These are phyloP conservation scores for Pichia membranifaciens DNA, from an alignment of 805 yeast genomes.

Conservation along the genomic window DNA sequence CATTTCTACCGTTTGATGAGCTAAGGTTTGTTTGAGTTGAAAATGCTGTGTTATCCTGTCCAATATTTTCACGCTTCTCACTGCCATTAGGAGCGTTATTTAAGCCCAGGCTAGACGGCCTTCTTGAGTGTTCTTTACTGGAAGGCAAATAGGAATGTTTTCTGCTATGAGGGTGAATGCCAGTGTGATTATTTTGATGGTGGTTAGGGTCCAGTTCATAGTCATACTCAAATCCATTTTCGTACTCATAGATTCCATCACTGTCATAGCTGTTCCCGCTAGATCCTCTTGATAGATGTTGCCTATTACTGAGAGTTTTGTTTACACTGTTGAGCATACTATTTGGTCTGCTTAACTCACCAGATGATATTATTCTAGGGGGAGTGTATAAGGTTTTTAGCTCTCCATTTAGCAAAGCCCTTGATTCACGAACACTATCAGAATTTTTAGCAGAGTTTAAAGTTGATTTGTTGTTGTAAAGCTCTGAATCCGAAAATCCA, in stretches of 20 bases:
- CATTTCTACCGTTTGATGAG: not conserved
- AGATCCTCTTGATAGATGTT: not conserved
- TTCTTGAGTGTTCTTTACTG: constrained; percentile 6
- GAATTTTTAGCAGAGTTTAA: constrained; percentile 1
- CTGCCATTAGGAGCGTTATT: not conserved
- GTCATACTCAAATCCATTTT: constrained; percentile 16
- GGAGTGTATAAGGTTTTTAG: constrained; percentile 1
- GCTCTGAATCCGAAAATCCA: constrained; percentile 3
- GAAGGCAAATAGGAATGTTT: not conserved
- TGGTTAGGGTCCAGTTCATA: constrained; percentile 11
- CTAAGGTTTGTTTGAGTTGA: constrained; percentile 4
- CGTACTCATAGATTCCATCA: constrained; percentile 14
- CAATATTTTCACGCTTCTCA: not conserved
- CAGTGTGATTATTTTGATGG: not conserved
- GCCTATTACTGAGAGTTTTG: not conserved
- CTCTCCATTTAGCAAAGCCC: not conserved
- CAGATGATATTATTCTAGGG: constrained; percentile 6
- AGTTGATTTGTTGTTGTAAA: not conserved
- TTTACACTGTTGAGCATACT: constrained; percentile 5
- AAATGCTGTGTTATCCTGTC: not conserved
- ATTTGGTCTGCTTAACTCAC: constrained; percentile 3
- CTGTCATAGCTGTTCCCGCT: constrained; percentile 1
- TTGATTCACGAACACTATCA: not conserved
- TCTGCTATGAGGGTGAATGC: not conserved
- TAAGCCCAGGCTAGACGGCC: not conserved